Evolutionary conservation across 2,329 filamentous ascomycete species (phyloP).

Genomic region (Hymenotorrendiella dingleyae): DNA sequence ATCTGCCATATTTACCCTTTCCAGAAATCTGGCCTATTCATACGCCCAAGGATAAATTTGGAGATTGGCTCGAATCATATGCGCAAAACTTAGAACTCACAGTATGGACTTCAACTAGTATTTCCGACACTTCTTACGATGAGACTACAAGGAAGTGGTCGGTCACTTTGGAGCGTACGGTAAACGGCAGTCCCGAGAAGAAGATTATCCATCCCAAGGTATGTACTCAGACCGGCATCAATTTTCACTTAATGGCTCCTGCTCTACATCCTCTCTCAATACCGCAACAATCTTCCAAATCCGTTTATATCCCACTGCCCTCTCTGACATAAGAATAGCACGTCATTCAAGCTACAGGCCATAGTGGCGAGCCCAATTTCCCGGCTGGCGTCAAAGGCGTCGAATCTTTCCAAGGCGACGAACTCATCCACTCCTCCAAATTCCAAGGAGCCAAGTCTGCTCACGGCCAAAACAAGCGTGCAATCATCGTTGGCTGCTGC

Average conservation of each 20-base stretch:
- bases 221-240: no score
- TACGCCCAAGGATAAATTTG: conserved; percentile 66
- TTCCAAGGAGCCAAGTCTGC: conserved; percentile 46
- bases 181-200: conserved; percentile 16
- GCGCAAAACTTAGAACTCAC: conserved; percentile 59
- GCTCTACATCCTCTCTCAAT: no score
- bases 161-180: conserved; percentile 40
- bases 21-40: conserved; percentile 62
- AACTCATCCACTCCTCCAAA: conserved; percentile 55
- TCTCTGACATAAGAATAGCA: conserved; percentile 6
- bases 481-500: conserved; percentile 60
- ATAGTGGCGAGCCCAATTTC: conserved; percentile 53
- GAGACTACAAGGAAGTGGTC: conserved; percentile 47
- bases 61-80: conserved; percentile 62
- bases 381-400: conserved; percentile 39
- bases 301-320: no score
- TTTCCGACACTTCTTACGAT: conserved; percentile 40
- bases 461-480: conserved; percentile 48
- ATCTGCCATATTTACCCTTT: conserved; percentile 59
- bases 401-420: conserved; percentile 49
- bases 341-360: conserved; percentile 20
- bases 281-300: no score
- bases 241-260: no score
- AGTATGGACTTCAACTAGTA: conserved; percentile 52
- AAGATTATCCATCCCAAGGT: conserved; percentile 14